Evolutionary conservation across 2,329 filamentous ascomycete genomes (phyloP).

Genomic region (Phaeosphaeriaceae sp.): DNA sequence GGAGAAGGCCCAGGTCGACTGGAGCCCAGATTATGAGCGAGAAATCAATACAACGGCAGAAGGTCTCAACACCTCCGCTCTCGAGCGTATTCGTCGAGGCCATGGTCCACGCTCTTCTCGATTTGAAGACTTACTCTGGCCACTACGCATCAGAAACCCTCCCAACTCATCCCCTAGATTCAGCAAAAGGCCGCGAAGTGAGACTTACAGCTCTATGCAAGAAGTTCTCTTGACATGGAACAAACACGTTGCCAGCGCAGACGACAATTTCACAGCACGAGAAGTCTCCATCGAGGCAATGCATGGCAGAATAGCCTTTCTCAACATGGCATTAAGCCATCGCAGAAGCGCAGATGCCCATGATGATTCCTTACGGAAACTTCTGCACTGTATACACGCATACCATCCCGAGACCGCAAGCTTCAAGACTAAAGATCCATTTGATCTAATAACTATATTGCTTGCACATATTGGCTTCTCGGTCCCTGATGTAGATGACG

Average conservation of each 20-base stretch:
- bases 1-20: slow-evolving; percentile 9
- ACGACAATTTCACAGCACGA: slow-evolving; percentile 1
- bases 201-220: slow-evolving; percentile 22
- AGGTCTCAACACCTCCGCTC: slow-evolving; percentile 16
- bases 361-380: slow-evolving; percentile 1
- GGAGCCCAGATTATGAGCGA: slow-evolving; percentile 7
- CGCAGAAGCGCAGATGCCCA: slow-evolving; percentile 1
- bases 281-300: slow-evolving; percentile 14
- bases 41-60: neutral
- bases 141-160: slow-evolving; percentile 4
- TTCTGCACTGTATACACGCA: slow-evolving; percentile 21
- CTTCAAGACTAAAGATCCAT: slow-evolving; percentile 19
- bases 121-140: slow-evolving; percentile 27
- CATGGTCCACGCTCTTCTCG: slow-evolving; percentile 13
- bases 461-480: slow-evolving; percentile 24
- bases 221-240: slow-evolving; percentile 28
- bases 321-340: neutral
- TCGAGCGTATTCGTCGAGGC: slow-evolving; percentile 20
- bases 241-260: slow-evolving; percentile 3
- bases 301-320: slow-evolving; percentile 8
- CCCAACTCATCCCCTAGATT: neutral
- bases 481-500: slow-evolving; percentile 21
- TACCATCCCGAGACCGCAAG: slow-evolving; percentile 24
- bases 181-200: neutral
- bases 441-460: slow-evolving; percentile 21